These are phyloP conservation scores for Arthonia radiata DNA, from an alignment of 495 filamentous ascomycete genomes.

Conservation along the genomic window DNA sequence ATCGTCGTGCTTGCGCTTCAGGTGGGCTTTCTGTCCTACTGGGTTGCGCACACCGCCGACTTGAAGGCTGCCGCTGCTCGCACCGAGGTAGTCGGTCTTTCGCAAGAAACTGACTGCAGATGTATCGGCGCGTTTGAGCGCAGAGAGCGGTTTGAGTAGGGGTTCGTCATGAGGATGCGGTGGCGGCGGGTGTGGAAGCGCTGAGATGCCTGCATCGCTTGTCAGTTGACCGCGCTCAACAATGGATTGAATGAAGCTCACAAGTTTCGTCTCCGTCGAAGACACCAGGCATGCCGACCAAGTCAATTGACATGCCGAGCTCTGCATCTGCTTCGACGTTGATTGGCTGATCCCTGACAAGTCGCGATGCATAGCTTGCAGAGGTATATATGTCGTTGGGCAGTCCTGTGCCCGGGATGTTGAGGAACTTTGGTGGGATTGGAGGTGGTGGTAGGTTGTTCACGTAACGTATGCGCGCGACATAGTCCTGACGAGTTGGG, in stretches of 20 bases:
- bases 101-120: conserved; percentile 76
- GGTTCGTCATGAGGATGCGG: conserved; percentile 60
- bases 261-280: conserved; percentile 91
- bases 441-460: conserved; percentile 86
- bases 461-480: conserved; percentile 78
- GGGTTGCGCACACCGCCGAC: conserved; percentile 4
- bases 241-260: too few relatives aligned
- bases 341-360: conserved; percentile 73
- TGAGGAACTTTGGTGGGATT: conserved; percentile 81
- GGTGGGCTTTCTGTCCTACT: conserved; percentile 18
- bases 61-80: conserved; percentile 13
- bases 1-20: conserved; percentile 52
- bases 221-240: too few relatives aligned
- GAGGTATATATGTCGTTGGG: conserved; percentile 60
- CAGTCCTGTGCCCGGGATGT: conserved; percentile 81
- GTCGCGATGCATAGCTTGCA: conserved; percentile 60
- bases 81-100: conserved; percentile 86
- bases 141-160: conserved; percentile 53
- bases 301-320: conserved; percentile 87
- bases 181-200: conserved; percentile 37
- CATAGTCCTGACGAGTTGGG: conserved; percentile 80
- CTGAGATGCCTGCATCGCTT: conserved; percentile 57
- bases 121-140: conserved; percentile 50
- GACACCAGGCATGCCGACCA: conserved; percentile 80
- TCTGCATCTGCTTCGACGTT: conserved; percentile 96